These are phyloP conservation scores for Diplogelasinospora grovesii DNA, from an alignment of 495 filamentous ascomycete species.

Conservation along the genomic window DNA sequence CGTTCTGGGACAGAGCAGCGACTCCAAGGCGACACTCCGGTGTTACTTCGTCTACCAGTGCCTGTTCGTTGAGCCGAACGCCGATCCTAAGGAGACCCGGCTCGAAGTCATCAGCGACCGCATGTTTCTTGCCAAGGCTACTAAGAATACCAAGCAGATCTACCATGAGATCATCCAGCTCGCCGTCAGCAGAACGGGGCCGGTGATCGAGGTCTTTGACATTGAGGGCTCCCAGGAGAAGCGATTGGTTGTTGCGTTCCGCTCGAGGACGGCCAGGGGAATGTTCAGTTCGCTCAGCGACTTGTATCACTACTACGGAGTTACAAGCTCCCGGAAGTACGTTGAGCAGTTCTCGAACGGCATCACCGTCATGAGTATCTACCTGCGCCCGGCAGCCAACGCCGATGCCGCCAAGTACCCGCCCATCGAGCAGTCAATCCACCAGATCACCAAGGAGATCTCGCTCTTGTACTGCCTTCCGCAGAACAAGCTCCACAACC, in stretches of 20 bases:
- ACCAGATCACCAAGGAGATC: conserved; percentile 98
- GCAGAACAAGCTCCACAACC: conserved; percentile 85
- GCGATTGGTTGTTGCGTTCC: conserved; percentile 88
- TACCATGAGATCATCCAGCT: conserved; percentile 87
- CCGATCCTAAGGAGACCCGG: conserved; percentile 71
- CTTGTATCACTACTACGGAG: conserved; percentile 96
- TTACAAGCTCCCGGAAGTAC: conserved; percentile 94
- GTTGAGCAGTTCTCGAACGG: conserved; percentile 99
- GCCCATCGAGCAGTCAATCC: conserved; percentile 83
- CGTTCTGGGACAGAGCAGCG: conserved; percentile 43
- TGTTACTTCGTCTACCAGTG: conserved; percentile 99
- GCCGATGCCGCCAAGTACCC: conserved; percentile 39
- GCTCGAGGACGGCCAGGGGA: conserved; percentile 83
- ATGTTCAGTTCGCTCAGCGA: conserved; percentile 94
- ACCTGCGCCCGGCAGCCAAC: conserved; percentile 66
- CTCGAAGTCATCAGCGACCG: conserved; percentile 90
- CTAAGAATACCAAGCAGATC: conserved; percentile 86
- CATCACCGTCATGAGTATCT: conserved; percentile 92
- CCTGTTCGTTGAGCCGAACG: conserved; percentile 69
- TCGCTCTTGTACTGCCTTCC: conserved; percentile 96
- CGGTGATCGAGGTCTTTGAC: conserved; percentile 96
- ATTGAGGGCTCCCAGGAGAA: conserved; percentile 87
- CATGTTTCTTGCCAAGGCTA: conserved; percentile 90
- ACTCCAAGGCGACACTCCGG: conserved; percentile 70
- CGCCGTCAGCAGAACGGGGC: conserved; percentile 76